These are phyloP conservation scores for Dictyostelium intermedium DNA, from an alignment of 78 protist genomes.

Conservation along the genomic window DNA sequence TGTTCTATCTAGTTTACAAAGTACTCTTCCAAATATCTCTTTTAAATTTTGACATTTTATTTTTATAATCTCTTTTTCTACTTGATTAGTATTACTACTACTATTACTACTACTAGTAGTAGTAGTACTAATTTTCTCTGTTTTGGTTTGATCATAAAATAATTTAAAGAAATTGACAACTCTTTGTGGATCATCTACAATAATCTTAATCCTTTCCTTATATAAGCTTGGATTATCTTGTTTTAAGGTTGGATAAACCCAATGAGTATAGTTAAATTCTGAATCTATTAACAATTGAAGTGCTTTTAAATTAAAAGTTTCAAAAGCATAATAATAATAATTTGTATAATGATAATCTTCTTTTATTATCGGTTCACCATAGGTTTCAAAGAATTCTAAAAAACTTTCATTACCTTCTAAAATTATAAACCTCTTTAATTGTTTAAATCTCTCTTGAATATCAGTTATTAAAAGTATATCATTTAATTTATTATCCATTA, in stretches of 20 bases:
- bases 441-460: not conserved
- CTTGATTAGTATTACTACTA: too few species aligned
- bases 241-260: not conserved
- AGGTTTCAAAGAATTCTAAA: not conserved
- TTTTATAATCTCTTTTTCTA: too few species aligned
- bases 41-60: not conserved
- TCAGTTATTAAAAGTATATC: not conserved
- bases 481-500: not conserved
- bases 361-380: not conserved
- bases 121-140: too few species aligned
- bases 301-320: not conserved
- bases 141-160: not conserved
- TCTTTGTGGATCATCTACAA: not conserved
- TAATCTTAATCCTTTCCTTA: too few species aligned
- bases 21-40: not conserved
- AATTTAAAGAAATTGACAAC: not conserved
- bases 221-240: not conserved
- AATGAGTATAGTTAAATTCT: not conserved
- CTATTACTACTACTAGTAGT: too few species aligned
- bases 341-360: not conserved
- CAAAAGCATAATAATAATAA: too few species aligned
- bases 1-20: too few species aligned
- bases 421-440: too few species aligned
- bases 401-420: not conserved
- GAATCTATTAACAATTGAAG: not conserved